phyloP scores from a whole-genome alignment of 345 rosid species.

The Lenwebbia sp. region DNA sequence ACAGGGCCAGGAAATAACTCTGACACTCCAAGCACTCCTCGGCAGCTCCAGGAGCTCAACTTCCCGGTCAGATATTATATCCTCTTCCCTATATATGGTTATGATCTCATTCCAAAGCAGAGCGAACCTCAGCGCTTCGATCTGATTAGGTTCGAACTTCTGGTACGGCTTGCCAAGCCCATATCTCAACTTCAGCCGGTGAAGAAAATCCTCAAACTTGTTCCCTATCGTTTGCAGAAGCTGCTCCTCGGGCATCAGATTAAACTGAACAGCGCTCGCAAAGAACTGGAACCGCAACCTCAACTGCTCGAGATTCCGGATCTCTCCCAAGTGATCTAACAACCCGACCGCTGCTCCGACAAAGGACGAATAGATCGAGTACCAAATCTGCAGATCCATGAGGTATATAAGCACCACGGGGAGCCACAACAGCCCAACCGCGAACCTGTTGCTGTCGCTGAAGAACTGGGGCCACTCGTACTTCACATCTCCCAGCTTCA shows the following conservation, averaged over 20 bases:
- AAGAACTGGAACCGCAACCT: slow-evolving; percentile 84
- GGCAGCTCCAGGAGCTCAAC: slow-evolving; percentile 82
- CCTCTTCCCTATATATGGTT: slow-evolving; percentile 74
- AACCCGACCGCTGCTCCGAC: slow-evolving; percentile 78
- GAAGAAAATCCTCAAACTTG: slow-evolving; percentile 65
- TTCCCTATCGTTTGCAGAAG: slow-evolving; percentile 55
- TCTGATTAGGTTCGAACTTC: slow-evolving; percentile 83
- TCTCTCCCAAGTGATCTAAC: slow-evolving; percentile 84
- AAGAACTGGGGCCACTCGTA: slow-evolving; percentile 55
- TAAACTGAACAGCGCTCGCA: slow-evolving; percentile 87
- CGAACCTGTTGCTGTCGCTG: slow-evolving; percentile 40
- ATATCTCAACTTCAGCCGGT: slow-evolving; percentile 75
- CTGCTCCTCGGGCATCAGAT: slow-evolving; percentile 87
- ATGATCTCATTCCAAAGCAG: slow-evolving; percentile 90
- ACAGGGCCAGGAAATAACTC: slow-evolving; percentile 90
- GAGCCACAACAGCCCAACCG: slow-evolving; percentile 63
- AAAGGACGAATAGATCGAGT: slow-evolving; percentile 48
- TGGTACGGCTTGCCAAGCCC: slow-evolving; percentile 82
- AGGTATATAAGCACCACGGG: slow-evolving; percentile 71
- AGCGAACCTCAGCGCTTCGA: slow-evolving; percentile 76
- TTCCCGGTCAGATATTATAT: slow-evolving; percentile 73
- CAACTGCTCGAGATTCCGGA: slow-evolving; percentile 68
- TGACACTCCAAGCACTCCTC: slow-evolving; percentile 65
- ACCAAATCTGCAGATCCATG: slow-evolving; percentile 96
- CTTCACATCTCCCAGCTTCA: slow-evolving; percentile 17